phyloP scores from a whole-genome alignment of 768 basidiomycete species.

The Suillus spraguei region DNA sequence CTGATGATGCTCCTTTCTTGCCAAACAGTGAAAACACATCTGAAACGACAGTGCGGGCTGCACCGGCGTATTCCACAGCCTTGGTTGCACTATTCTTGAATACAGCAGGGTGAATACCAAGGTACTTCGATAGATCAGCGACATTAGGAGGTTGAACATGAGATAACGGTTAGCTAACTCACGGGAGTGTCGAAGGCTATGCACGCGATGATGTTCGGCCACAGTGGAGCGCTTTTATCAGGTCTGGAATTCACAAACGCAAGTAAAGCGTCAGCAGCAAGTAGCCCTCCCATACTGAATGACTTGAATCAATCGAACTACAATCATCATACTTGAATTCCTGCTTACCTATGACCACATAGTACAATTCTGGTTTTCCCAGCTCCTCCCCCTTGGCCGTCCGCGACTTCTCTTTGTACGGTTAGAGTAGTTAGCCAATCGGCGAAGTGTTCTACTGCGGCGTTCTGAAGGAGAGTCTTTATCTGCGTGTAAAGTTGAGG shows the following conservation, averaged over 20 bases:
- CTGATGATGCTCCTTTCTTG: slow-evolving; percentile 41
- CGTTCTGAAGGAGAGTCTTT: slow-evolving; percentile 47
- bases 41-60: slow-evolving; percentile 65
- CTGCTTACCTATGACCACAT: slow-evolving; percentile 81
- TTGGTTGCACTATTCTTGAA: slow-evolving; percentile 85
- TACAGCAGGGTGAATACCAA: slow-evolving; percentile 82
- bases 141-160: neutral
- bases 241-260: slow-evolving; percentile 72
- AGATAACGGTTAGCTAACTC: slow-evolving; percentile 28
- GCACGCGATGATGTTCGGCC: slow-evolving; percentile 87
- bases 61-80: slow-evolving; percentile 67
- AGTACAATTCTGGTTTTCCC: slow-evolving; percentile 76
- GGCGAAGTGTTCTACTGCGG: slow-evolving; percentile 82
- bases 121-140: slow-evolving; percentile 54
- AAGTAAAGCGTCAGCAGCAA: slow-evolving; percentile 81
- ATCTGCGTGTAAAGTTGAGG: slow-evolving; percentile 1
- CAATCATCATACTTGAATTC: neutral
- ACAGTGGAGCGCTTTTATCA: slow-evolving; percentile 66
- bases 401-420: slow-evolving; percentile 80
- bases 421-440: slow-evolving; percentile 93
- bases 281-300: slow-evolving; percentile 87
- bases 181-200: slow-evolving; percentile 93
- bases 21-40: slow-evolving; percentile 60
- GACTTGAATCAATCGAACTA: slow-evolving; percentile 7
- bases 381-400: slow-evolving; percentile 75